Base-by-base conservation (phyloP, 345 rosid species). In the Sonneratia caseolaris region DNA sequence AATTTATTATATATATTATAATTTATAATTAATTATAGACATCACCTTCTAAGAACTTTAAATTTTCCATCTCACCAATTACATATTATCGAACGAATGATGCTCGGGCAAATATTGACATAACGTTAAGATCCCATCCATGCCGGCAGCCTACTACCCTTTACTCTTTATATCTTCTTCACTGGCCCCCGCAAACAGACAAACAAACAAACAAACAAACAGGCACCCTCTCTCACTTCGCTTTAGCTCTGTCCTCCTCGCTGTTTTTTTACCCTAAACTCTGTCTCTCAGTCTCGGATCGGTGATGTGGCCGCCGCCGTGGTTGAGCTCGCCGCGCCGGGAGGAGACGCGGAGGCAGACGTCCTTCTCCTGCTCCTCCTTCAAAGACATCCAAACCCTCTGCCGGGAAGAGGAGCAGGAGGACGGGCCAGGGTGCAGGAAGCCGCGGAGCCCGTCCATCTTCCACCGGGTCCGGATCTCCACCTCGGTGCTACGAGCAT, bases 401-500 rank as follows among this genome's bases (percentile, higher is more conserved):
- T 42, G 83, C 81, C 21, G 43, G 40, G 86, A 82, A 13, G 79
- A 76, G 42, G 74, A 72, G 43, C 64, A 57, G 37, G 76, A 73
- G 55, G 70, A 81, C 32, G 56, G 51, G 27, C 76, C 82, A 51
- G 45, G 49, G 19, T 48, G 53, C 72, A 3, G 45, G 0, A 66
- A 53, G 66, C 79, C 83, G 8, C 75, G 76, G 40, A 55, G 73
- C 18, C 82, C 86, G 70, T 76, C 83, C 64, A 53, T 92, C 72
- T 75, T 92, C 82, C 92, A 86, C 84, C 92, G 89, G n/a, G 82
- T 78, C 51, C 84, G 92, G 37, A 65, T 79, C 68, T 84, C 87
- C 42, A 73, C 68, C 73, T 75, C 91, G 7, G 62, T 81, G 81
- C 74, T 79, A 78, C 81, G 83, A 56, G 68, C 81, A 7, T 76